phyloP scores from a whole-genome alignment of 164 flowering plant genomes.

The Magnolia officinalis region DNA sequence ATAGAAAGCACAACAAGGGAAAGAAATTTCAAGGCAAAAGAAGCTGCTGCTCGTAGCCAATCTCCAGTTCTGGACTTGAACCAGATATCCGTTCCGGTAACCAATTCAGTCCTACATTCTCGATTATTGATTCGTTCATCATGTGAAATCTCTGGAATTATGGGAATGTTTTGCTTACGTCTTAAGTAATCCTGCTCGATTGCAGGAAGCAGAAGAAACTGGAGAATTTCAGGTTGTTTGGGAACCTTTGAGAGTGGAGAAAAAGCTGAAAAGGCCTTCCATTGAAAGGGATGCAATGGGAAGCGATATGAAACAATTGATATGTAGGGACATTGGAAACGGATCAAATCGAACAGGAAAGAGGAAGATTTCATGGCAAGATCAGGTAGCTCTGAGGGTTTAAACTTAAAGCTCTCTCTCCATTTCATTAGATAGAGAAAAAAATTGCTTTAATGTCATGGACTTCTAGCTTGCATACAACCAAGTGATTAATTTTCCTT shows the following conservation, averaged over 20 bases:
- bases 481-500: neutral
- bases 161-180: neutral
- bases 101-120: neutral
- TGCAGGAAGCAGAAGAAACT: slow-evolving; percentile 42
- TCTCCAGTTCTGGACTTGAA: slow-evolving; percentile 61
- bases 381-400: slow-evolving; percentile 79
- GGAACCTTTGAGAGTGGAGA: slow-evolving; percentile 30
- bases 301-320: slow-evolving; percentile 44
- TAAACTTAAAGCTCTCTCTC: slow-evolving; percentile 16
- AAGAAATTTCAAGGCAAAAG: slow-evolving; percentile 13
- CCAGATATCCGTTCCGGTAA: slow-evolving; percentile 38
- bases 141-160: neutral
- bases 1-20: slow-evolving; percentile 6
- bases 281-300: slow-evolving; percentile 35
- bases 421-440: neutral
- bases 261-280: slow-evolving; percentile 33
- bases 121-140: neutral
- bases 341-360: slow-evolving; percentile 48
- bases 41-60: slow-evolving; percentile 14
- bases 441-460: neutral
- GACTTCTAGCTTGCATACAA: neutral
- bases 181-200: neutral
- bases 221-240: slow-evolving; percentile 34
- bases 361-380: slow-evolving; percentile 90
- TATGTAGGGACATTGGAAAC: slow-evolving; percentile 53